Evolutionary conservation across 129 eudicot species (phyloP).

Genomic region (sunflower (Helianthus annuus)): DNA sequence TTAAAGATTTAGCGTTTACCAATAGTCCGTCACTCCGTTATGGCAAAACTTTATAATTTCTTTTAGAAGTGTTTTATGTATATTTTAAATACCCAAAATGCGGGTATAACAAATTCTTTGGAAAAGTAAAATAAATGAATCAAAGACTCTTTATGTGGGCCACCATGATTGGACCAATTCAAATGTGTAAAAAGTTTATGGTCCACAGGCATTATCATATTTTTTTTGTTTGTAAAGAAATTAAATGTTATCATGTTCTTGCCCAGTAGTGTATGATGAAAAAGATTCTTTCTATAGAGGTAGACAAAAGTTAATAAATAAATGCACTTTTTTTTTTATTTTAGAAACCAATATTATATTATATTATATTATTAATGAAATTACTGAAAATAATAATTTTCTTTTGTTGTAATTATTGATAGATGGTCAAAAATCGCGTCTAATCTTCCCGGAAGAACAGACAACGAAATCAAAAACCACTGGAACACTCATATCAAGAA

Average conservation of each 20-base stretch:
- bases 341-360: not conserved
- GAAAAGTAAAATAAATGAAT: not conserved
- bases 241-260: constrained; percentile 11
- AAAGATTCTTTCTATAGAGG: constrained; percentile 20
- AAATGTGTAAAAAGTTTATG: constrained; percentile 31
- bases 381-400: not conserved
- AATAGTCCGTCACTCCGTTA: too few species aligned
- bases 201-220: constrained; percentile 33
- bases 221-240: constrained; percentile 8
- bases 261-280: constrained; percentile 23
- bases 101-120: constrained; percentile 6
- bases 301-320: not conserved
- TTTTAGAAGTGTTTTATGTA: too few species aligned
- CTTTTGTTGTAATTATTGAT: not conserved
- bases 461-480: constrained; percentile 85
- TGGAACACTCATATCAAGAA: constrained; percentile 94
- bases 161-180: constrained; percentile 32
- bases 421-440: constrained; percentile 97
- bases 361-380: not conserved
- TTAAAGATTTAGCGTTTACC: too few species aligned
- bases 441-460: constrained; percentile 87
- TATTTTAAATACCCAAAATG: not conserved
- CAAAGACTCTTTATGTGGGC: constrained; percentile 23
- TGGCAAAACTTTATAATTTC: too few species aligned
- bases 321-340: not conserved